Evolutionary conservation across 2,329 filamentous ascomycete species (phyloP).

Genomic region (Fusarium phyllophilum): DNA sequence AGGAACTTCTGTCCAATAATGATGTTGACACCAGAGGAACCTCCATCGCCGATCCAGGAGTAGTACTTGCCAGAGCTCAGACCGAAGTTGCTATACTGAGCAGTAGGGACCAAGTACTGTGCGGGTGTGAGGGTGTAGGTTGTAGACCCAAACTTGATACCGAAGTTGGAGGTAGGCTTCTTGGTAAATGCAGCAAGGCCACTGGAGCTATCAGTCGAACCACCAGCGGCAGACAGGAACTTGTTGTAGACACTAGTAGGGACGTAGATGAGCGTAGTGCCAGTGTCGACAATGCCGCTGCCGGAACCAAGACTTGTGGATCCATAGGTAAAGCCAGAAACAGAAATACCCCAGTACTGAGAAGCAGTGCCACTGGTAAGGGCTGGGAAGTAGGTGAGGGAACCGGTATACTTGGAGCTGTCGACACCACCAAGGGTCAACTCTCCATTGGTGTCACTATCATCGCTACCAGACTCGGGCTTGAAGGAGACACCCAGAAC

Average conservation of each 20-base stretch:
- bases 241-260: neutral
- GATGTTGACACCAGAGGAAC: neutral
- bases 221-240: neutral
- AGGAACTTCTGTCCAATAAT: constrained; percentile 6
- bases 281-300: neutral
- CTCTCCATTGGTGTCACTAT: neutral
- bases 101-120: neutral
- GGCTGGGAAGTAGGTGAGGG: neutral
- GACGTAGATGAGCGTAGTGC: neutral
- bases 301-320: neutral
- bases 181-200: neutral
- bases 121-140: neutral
- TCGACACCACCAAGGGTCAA: neutral
- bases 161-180: neutral
- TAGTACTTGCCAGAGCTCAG: neutral
- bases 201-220: neutral
- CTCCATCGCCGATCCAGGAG: neutral
- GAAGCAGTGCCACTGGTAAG: neutral
- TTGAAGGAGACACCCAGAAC: neutral
- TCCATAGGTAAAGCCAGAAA: neutral
- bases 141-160: neutral
- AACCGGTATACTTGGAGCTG: neutral
- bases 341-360: neutral
- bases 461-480: neutral
- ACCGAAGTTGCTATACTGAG: neutral